Evolutionary conservation across 306 rosid species (phyloP), one percentile per base, ranked within the genome.

Genomic region (Quercus mongolica): DNA sequence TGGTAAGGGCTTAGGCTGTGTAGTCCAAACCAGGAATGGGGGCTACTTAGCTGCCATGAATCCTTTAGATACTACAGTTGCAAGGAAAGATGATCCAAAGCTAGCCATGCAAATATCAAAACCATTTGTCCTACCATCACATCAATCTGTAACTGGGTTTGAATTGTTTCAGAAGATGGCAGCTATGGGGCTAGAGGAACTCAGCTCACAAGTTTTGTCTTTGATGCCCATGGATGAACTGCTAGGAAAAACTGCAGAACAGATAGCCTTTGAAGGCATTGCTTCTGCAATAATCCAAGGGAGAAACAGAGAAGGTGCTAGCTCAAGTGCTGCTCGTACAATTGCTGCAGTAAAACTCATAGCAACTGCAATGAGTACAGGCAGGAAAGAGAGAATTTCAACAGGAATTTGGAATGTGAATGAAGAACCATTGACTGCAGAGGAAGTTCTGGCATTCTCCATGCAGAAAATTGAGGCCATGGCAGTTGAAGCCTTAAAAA

Each of bases 221-320:
- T 74, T 92, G 78, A 89, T 90, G 94, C 85, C 94, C 7, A 82
- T 91, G 82, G 98, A 96, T 73, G 98, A 96, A 51, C 83, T 96
- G 63, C 84, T 86, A 35, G 98, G 92, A 10, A 96, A 96, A 89
- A 96, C 96, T 5, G 96, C 98, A 9, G 99, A 96, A 85, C 96
- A 96, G 81, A 77, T 93, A 80, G 98, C 99, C 78, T 96, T 96
- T 23, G 97, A 91, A 88, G 99, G 99, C 86, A 91, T 93, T 65
- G 99, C 98, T 33, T 87, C 93, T 12, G 90, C 93, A 28, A 89
- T 96, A 79, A 88, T 96, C 81, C 92, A 96, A 73, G 98, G 98
- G 35, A 85, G 99, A 81, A 93, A 82, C 90, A 93, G 85, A 83
- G 99, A 96, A 85, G 97, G 94, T 23, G 97, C 98, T 1, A 93